Conservation (phyloP, 2,329 filamentous ascomycete species). For the Pseudogymnoascus sp. region DNA sequence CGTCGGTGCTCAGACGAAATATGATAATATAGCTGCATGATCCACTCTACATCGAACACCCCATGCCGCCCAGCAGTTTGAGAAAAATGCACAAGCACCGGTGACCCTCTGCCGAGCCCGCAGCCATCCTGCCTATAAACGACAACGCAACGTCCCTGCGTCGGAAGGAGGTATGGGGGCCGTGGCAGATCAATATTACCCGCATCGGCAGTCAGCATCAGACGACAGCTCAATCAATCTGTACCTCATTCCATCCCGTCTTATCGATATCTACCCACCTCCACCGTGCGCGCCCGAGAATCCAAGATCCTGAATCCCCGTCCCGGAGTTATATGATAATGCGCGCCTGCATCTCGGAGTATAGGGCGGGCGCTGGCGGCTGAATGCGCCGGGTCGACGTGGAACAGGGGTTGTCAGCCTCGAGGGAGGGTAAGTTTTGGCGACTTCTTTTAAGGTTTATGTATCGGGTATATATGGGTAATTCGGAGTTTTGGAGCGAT, state of each 20-base stretch:
- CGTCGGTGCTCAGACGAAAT: neutral
- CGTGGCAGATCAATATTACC: slow-evolving; percentile 1
- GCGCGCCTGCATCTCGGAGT: neutral
- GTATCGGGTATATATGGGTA: neutral
- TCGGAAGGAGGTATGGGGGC: neutral
- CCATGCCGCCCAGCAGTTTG: neutral
- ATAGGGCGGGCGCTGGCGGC: neutral
- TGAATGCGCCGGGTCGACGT: neutral
- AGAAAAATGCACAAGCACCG: neutral
- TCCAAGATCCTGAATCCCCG: neutral
- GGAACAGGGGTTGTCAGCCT: neutral
- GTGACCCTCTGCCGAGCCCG: neutral
- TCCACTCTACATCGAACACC: neutral
- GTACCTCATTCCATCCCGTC: neutral
- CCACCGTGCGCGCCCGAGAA: neutral
- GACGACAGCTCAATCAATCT: neutral
- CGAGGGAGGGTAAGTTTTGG: neutral
- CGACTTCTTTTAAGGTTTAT: neutral
- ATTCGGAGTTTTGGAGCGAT: neutral
- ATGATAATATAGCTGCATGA: neutral
- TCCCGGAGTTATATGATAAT: neutral
- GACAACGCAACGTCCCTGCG: neutral
- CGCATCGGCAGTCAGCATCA: neutral
- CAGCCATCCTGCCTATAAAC: neutral
- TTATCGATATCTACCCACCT: neutral